Conservation (phyloP, 257 asterid genomes). For the Nemophila menziesii region DNA sequence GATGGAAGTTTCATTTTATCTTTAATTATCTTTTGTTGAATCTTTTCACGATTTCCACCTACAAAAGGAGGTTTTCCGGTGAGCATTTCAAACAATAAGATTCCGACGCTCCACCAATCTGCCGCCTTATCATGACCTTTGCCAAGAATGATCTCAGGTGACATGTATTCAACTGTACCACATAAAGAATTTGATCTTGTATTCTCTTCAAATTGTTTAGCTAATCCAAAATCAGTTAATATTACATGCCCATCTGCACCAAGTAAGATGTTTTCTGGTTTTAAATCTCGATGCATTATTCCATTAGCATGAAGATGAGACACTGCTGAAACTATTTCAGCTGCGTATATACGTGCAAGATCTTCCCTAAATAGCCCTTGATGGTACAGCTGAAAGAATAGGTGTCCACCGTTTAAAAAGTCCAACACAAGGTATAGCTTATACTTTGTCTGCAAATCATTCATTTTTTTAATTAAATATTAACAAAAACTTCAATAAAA, state of each 20-base stretch:
- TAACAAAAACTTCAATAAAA: not conserved
- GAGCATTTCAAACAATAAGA: slow-evolving; percentile 20
- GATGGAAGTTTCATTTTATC: not conserved
- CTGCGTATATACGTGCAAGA: not conserved
- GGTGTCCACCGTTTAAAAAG: not conserved
- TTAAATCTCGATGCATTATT: slow-evolving; percentile 61
- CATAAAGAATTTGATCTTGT: slow-evolving; percentile 47
- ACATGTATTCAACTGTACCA: slow-evolving; percentile 64
- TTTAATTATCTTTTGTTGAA: not conserved
- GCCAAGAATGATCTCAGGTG: slow-evolving; percentile 60
- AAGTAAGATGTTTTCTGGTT: slow-evolving; percentile 53
- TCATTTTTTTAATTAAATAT: not conserved
- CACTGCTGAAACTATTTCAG: slow-evolving; percentile 18
- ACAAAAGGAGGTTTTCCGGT: slow-evolving; percentile 17
- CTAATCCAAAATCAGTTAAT: slow-evolving; percentile 6
- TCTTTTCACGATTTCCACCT: not conserved
- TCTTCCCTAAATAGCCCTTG: slow-evolving; percentile 1
- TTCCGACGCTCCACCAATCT: slow-evolving; percentile 60
- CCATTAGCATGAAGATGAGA: slow-evolving; percentile 57
- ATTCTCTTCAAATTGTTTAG: slow-evolving; percentile 42
- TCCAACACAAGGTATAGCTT: not conserved
- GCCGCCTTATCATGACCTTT: slow-evolving; percentile 68
- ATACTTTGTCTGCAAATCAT: not conserved
- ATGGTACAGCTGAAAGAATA: not conserved
- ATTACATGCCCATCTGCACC: slow-evolving; percentile 25